Evolutionary conservation across 345 rosid genomes (phyloP), one percentile per base, ranked within the genome.

Genomic region (Ceriops decandra): DNA sequence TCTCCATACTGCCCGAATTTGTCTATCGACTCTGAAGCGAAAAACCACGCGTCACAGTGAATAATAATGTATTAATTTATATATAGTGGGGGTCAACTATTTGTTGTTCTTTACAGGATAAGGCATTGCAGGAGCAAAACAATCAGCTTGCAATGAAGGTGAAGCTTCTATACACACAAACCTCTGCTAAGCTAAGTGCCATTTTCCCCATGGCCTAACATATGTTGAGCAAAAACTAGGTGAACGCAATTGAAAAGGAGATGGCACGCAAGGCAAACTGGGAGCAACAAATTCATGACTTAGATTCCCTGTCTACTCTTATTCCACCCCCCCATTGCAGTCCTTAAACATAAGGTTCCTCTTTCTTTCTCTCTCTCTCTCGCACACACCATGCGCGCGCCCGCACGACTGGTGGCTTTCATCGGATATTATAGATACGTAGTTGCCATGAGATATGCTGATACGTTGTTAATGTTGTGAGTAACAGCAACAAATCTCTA

Each of bases 131-230:
- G 61, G 97, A 87, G 68, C 89, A 84, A 74, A 88, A 89, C 68
- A 87, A 82, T 68, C 33, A 74, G 66, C 95, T 92, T 42, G 80
- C 84, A 9, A 86, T 84, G 80, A 83, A 91, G 98, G 98, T 93
- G 38, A 74, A 63, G 35, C 35, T 62, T 74, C 22, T 47, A 28
- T n/a, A 10, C 26, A 10, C 57, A 21, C 11, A 53, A 9, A 53
- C 36, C 36, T 24, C 59, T 56, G 59, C 59, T 10, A 24, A 21
- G 59, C 30, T 56, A 9, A 56, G 28, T 24, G 3, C 16, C 49
- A 42, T 42, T 42, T 42, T 11, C 49, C 19, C 17, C 15, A 15
- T 24, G 59, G 16, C 28, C 26, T 56, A 15, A 56, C 16, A 56
- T 56, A 15, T 52, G 51, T 31, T 60, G 67, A 27, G 30, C 16